A percentile compares a stretch with the other conserved stretches of the same genome.
Evolutionary conservation across 495 filamentous ascomycete genomes (phyloP).

Genomic region (Margaritispora aquatica): DNA sequence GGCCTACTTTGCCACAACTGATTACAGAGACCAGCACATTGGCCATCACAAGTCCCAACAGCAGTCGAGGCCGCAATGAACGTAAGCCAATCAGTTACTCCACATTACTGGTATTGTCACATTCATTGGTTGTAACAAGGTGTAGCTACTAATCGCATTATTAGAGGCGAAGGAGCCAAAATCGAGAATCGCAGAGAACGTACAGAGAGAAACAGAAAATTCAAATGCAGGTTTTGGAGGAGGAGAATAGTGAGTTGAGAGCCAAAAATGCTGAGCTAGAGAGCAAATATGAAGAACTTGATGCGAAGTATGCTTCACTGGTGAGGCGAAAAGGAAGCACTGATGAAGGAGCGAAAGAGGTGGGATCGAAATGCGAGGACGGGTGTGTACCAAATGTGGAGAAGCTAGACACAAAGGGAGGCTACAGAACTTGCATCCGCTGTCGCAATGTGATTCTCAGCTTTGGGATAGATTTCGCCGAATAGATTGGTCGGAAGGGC

Average conservation of each 20-base stretch:
- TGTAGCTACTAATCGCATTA: not conserved
- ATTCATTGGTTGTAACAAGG: not conserved
- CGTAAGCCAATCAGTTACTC: not conserved
- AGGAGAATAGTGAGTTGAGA: not conserved
- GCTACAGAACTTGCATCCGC: no score
- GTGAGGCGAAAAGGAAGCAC: not conserved
- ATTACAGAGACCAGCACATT: not conserved
- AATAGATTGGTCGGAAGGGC: no score
- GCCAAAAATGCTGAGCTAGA: not conserved
- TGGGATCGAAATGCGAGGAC: not conserved
- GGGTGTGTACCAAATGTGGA: not conserved
- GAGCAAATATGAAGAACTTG: not conserved
- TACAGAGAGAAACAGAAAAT: not conserved
- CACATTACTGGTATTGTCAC: not conserved
- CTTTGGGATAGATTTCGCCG: no score
- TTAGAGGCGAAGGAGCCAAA: not conserved
- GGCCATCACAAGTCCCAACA: not conserved
- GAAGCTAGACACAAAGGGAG: no score
- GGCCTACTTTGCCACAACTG: not conserved
- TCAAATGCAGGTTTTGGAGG: not conserved
- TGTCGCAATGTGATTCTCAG: no score
- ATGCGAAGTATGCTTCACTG: not conserved
- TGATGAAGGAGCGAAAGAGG: not conserved
- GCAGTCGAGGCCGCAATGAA: not conserved
- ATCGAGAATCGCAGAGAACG: not conserved